Base-by-base conservation (phyloP, 2,329 filamentous ascomycete genomes). In the Neocatenulostroma microsporum region DNA sequence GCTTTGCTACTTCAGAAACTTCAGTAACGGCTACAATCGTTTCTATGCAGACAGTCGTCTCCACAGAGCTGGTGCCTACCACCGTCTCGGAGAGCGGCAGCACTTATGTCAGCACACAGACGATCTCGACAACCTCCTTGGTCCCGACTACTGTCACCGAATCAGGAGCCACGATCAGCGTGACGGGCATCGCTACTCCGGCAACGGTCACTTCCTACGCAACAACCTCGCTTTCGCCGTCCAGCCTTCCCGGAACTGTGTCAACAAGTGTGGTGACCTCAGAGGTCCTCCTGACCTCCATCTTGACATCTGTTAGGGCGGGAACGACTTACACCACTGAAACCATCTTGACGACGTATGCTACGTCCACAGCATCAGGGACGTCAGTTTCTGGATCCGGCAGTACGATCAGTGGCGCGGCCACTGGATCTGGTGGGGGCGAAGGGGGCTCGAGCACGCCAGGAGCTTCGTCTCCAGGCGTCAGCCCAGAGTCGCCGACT, bases 261-360 rank as follows among this genome's bases (percentile, higher is more conserved):
- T 30, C 25, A 7, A 36, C 33, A n/a, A 20, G 19, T 3, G 15
- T 36, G 12, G 9, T 36, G 18, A 30, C 17, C 25, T 34, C 23
- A 4, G 31, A 39, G 17, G 27, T 28, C 6, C 20, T 34, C 17
- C 19, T 25, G 20, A 24, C 32, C 5, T 26, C 20, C 11, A 3
- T 34, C 8, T n/a, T 41, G 4, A 37, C 39, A 4, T 24, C 35
- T 12, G 14, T 33, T 0, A 28, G 39, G 4, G 24, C 18, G 5
- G 34, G 39, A 3, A 34, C 25, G 4, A 41, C 39, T 9, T 41
- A 28, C 23, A 34, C 36, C 11, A 14, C 41, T 4, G 19, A 32
- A 15, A 28, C 29, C 8, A 21, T 34, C 9, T n/a, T 21, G 14
- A 40, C 37, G 2, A 27, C 18, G 14, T 34, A 30, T 20, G 30